Evolutionary conservation across 2,329 filamentous ascomycete species (phyloP).

Genomic region (Claviceps sp.): DNA sequence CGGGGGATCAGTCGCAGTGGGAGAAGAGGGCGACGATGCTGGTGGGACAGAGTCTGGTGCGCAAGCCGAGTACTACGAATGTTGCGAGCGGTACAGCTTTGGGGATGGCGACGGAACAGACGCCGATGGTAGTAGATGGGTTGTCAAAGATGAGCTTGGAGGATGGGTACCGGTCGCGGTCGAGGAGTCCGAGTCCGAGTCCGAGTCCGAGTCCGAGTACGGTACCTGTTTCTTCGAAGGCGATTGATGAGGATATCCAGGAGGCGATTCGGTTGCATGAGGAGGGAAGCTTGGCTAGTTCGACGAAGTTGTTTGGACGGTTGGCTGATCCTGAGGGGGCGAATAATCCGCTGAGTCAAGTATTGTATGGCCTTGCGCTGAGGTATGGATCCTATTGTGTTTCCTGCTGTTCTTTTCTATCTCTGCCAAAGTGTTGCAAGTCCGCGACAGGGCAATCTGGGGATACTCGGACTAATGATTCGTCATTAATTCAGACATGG

Average conservation of each 20-base stretch:
- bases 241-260: conserved; percentile 64
- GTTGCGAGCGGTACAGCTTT: too few relatives aligned
- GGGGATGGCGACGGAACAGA: too few relatives aligned
- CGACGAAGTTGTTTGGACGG: conserved; percentile 72
- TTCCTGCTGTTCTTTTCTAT: conserved; percentile 1
- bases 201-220: conserved; percentile 5
- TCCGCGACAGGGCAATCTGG: not conserved
- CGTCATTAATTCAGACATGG: conserved; percentile 51
- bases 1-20: conserved; percentile 61
- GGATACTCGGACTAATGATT: not conserved
- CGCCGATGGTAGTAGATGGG: conserved; percentile 10
- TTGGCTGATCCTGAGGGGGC: conserved; percentile 72
- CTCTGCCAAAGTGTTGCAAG: conserved; percentile 3
- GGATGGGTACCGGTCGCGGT: not conserved
- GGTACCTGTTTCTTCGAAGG: conserved; percentile 31
- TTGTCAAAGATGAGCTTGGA: conserved; percentile 15
- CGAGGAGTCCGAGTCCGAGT: not conserved
- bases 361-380: conserved; percentile 84
- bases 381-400: conserved; percentile 40
- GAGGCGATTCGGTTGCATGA: conserved; percentile 94
- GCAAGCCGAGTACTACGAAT: conserved; percentile 26
- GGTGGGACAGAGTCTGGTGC: conserved; percentile 45
- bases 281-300: conserved; percentile 60
- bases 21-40: conserved; percentile 87
- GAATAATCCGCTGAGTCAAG: conserved; percentile 90